Base-by-base conservation (phyloP, 441 rosid genomes). In the Aquilaria agallochum region DNA sequence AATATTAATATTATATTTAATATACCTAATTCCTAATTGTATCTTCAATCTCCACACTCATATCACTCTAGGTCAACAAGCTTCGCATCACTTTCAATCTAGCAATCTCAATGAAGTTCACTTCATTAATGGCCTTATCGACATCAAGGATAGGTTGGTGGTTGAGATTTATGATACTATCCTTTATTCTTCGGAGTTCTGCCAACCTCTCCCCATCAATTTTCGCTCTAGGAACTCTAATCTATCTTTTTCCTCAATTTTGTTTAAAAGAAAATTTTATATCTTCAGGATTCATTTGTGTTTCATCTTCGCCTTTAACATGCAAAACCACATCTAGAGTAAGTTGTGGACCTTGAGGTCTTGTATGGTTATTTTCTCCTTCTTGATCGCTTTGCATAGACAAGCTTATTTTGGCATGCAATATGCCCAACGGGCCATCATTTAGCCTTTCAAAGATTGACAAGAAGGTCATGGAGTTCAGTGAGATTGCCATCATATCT, bases 401-500 rank as follows among this genome's bases (percentile, higher is more conserved):
- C 5, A 78, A 82, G 75, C 94, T 89, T 67, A 77, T 85, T 45
- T 80, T 89, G 56, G 95, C 86, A 0, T 87, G 89, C 44, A 64
- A 64, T 20, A 60, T 75, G 5, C 72, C 81, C 0, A 53, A 65
- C 0, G 86, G 90, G 0, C 75, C 84, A 2, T 86, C 93, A 6
- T 92, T 89, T 63, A 82, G 70, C 55, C 64, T 87, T 10, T 89
- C 90, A 95, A 83, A 66, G 60, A 56, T 89, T 50, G 81, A 81
- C 10, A 78, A 81, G 65, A 65, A 57, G 2, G 79, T 69, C 0
- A 80, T 84, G 91, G 95, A 87, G 68, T 85, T 85, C 30, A 78
- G 83, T 46, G 86, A 85, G 71, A 83, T 92, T 34, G 80, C 88
- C 5, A 66, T 79, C n/a, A 86, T 89, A 96, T 94, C 97, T 2